These are phyloP conservation scores for Flaveria linearis DNA, from an alignment of 129 eudicot species.

Conservation along the genomic window DNA sequence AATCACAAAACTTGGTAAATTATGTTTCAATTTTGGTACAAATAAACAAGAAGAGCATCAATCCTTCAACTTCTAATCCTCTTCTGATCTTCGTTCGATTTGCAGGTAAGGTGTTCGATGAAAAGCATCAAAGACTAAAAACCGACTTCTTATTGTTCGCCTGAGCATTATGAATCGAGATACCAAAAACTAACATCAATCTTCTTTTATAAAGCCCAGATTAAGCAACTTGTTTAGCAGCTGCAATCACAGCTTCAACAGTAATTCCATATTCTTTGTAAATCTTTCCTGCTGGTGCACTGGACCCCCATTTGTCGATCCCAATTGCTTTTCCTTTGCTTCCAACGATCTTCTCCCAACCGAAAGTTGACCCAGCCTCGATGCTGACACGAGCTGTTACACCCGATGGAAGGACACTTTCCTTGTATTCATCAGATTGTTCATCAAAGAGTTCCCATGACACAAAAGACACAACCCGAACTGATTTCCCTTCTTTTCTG, in stretches of 20 bases:
- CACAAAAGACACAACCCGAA: constrained; percentile 83
- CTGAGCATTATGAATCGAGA: constrained; percentile 32
- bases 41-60: constrained; percentile 35
- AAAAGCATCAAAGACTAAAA: constrained; percentile 46
- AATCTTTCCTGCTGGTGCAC: constrained; percentile 88
- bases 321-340: constrained; percentile 80
- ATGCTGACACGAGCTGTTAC: constrained; percentile 95
- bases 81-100: constrained; percentile 42
- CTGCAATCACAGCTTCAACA: constrained; percentile 81
- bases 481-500: constrained; percentile 91
- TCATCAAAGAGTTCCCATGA: constrained; percentile 92
- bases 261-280: constrained; percentile 92
- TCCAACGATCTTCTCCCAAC: constrained; percentile 79
- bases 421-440: constrained; percentile 77
- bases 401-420: constrained; percentile 72
- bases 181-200: constrained; percentile 22
- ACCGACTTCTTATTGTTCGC: constrained; percentile 38
- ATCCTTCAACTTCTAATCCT: constrained; percentile 31
- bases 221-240: constrained; percentile 54
- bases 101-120: constrained; percentile 45
- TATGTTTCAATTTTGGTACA: constrained; percentile 48
- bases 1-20: constrained; percentile 50
- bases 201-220: constrained; percentile 23
- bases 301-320: constrained; percentile 81
- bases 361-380: constrained; percentile 87